Percentiles rank a stretch among this genome's conserved stretches.
Conservation (phyloP, 805 yeast genomes). For the Schwanniomyces yamadae region DNA sequence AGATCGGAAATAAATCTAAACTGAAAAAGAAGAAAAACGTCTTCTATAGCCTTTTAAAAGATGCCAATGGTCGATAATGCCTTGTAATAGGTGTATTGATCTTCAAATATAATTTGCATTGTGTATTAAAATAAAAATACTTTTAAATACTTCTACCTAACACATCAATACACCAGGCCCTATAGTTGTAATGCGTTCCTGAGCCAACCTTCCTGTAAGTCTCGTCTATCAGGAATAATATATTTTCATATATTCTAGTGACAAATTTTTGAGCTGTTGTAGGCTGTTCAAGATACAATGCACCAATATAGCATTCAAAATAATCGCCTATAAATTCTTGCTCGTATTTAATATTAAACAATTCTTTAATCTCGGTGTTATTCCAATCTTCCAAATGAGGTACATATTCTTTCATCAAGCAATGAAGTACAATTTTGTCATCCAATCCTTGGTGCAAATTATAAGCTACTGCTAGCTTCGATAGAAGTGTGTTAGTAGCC, state of each 20-base stretch:
- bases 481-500: slow-evolving; percentile 37
- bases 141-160: slow-evolving; percentile 27
- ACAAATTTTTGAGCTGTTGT: slow-evolving; percentile 35
- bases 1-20: slow-evolving; percentile 14
- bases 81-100: background rate
- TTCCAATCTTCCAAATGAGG: slow-evolving; percentile 20
- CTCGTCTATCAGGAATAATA: slow-evolving; percentile 27
- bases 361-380: slow-evolving; percentile 8
- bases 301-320: slow-evolving; percentile 45
- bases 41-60: slow-evolving; percentile 31
- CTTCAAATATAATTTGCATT: background rate
- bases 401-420: slow-evolving; percentile 26
- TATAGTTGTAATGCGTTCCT: slow-evolving; percentile 18
- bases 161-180: slow-evolving; percentile 32
- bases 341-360: slow-evolving; percentile 27
- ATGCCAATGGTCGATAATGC: slow-evolving; percentile 14
- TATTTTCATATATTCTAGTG: slow-evolving; percentile 26
- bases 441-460: slow-evolving; percentile 32
- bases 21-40: slow-evolving; percentile 25
- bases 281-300: slow-evolving; percentile 38
- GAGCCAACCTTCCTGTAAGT: background rate
- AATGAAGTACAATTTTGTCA: slow-evolving; percentile 24
- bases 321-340: slow-evolving; percentile 43
- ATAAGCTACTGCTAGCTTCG: slow-evolving; percentile 36
- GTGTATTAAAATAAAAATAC: background rate